Evolutionary conservation across 148 eudicot species (phyloP).

Genomic region (Chenopodium album): DNA sequence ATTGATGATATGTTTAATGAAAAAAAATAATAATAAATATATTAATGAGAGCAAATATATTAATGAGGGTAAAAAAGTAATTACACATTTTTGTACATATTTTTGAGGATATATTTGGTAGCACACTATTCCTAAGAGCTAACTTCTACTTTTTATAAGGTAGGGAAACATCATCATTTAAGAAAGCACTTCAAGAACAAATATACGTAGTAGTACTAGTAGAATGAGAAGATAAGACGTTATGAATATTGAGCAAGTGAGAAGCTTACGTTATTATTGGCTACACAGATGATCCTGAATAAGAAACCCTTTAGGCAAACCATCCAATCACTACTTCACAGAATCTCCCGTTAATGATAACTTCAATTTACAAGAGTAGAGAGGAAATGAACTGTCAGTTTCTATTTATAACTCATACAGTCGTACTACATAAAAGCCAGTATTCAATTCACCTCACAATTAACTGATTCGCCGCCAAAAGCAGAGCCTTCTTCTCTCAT

Average conservation of each 20-base stretch:
- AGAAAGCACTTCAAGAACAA: background rate
- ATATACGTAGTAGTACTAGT: background rate
- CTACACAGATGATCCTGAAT: constrained; percentile 6
- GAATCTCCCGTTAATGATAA: background rate
- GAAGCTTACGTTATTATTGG: background rate
- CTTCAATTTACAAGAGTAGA: background rate
- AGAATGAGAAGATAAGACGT: no score
- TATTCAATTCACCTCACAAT: constrained; percentile 12
- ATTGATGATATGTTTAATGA: no score
- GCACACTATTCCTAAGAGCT: no score
- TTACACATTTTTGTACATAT: no score
- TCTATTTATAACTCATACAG: background rate
- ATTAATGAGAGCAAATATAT: no score
- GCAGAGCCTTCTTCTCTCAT: constrained; percentile 1
- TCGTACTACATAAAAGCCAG: background rate
- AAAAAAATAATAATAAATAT: no score
- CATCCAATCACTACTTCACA: background rate
- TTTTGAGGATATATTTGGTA: no score
- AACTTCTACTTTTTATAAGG: no score
- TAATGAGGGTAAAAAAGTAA: no score
- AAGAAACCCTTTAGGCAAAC: background rate
- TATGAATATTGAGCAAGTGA: background rate
- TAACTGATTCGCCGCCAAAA: constrained; percentile 6
- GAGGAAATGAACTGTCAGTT: background rate
- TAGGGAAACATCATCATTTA: no score